Evolutionary conservation across 441 rosid species (phyloP), one percentile per base, ranked within the genome.

Genomic region (Theobroma grandiflorum): DNA sequence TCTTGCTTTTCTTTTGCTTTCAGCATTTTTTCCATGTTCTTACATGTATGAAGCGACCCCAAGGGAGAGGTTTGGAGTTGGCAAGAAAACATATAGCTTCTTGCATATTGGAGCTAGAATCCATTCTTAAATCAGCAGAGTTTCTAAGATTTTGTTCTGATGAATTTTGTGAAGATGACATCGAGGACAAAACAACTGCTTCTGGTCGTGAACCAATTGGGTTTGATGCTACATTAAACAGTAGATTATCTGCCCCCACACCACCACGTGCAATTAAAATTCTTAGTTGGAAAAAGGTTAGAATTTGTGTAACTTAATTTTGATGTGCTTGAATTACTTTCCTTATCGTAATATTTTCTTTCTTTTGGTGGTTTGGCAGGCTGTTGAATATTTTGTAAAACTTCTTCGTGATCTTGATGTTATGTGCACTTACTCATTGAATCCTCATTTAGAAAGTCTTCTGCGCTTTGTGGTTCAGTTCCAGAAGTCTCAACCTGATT

Each of bases 21-120:
- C 97, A 97, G 99, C 97, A 94, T 84, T 94, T 93, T 88, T 94
- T 89, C 82, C 99, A 95, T 81, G 86, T 94, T 85, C 92, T 97
- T 80, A 81, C 87, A 69, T 89, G 91, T 82, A 89, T 97, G 96
- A 92, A 86, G 88, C 89, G 98, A 79, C 94, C 98, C 74, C 99
- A 97, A 88, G 99, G 99, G 82, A 92, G 96, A 86, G 99, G 99
- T 67, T 82, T 92, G 83, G 97, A 92, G 86, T 87, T 94, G 91
- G 99, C 99, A 10, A 88, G 95, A 86, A 97, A 94, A 80, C 99
- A 97, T 86, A 87, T 95, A 86, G 88, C 90, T 31, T 88, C 93
- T 80, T 94, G 99, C 89, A 57, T 89, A 76, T 86, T 90, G 42
- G 99, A 97, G 92, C 87, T 97, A 61, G 90, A 88, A 74, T 85